Percentiles rank a stretch among this genome's conserved stretches.
phyloP scores from a whole-genome alignment of 176 grass and related monocot species.

The Eleusine indica region DNA sequence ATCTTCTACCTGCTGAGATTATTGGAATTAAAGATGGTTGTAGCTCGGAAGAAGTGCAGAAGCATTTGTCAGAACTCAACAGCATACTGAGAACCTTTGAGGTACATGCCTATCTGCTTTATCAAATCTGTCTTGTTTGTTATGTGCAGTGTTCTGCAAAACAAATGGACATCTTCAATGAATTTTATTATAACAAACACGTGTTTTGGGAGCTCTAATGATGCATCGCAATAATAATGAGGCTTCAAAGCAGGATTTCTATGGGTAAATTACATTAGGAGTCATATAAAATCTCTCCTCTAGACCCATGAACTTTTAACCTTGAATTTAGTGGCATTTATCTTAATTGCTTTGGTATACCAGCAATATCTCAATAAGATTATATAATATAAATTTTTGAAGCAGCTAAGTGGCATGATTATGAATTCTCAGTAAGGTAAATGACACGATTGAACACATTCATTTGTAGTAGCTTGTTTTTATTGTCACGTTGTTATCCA shows the following conservation, averaged over 20 bases:
- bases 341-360: background rate
- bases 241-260: background rate
- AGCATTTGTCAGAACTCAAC: slow-evolving; percentile 73
- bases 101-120: slow-evolving; percentile 33
- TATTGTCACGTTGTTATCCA: background rate
- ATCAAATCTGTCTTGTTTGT: slow-evolving; percentile 6
- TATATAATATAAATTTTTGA: background rate
- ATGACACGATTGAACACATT: background rate
- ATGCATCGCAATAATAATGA: background rate
- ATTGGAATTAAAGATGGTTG: slow-evolving; percentile 75
- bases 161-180: background rate
- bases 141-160: slow-evolving; percentile 18
- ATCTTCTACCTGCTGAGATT: slow-evolving; percentile 92
- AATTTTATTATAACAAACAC: background rate
- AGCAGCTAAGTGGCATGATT: background rate
- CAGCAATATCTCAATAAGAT: background rate
- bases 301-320: background rate
- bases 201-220: background rate
- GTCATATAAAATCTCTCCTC: slow-evolving; percentile 6
- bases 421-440: background rate
- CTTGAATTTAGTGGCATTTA: background rate
- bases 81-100: slow-evolving; percentile 78
- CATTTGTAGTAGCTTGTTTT: slow-evolving; percentile 1
- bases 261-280: background rate
- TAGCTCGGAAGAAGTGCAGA: slow-evolving; percentile 63